A percentile compares a stretch with the other conserved stretches of the same genome.
Evolutionary conservation across 371 early-diverging fungal species (phyloP).

Genomic region (Dipsacomyces acuminosporus): DNA sequence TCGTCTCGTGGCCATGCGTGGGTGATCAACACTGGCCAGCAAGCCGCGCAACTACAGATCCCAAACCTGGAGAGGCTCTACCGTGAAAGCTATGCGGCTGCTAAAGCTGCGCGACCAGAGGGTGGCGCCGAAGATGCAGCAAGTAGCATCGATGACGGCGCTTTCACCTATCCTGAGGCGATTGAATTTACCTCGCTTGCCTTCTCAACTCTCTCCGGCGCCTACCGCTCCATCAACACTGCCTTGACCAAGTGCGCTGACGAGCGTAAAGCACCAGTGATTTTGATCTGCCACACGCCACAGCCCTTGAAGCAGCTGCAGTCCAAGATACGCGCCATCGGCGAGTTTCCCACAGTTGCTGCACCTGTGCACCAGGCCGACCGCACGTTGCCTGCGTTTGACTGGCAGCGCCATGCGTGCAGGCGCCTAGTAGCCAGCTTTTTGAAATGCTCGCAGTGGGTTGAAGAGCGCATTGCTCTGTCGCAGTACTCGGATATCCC

Average conservation of each 20-base stretch:
- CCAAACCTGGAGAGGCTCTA: constrained; percentile 65
- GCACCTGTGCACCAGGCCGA: constrained; percentile 57
- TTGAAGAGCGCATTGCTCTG: constrained; percentile 68
- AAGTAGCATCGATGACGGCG: constrained; percentile 53
- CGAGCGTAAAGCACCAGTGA: constrained; percentile 60
- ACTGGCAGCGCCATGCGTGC: constrained; percentile 75
- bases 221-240: constrained; percentile 47
- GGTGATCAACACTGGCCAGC: constrained; percentile 63
- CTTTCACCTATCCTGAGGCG: constrained; percentile 46
- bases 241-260: constrained; percentile 57
- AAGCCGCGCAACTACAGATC: constrained; percentile 56
- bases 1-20: constrained; percentile 55
- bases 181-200: constrained; percentile 24
- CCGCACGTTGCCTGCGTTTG: constrained; percentile 56
- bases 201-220: constrained; percentile 17
- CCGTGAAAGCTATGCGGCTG: constrained; percentile 53
- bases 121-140: constrained; percentile 48
- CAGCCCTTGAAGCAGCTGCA: constrained; percentile 49
- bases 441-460: constrained; percentile 63
- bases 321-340: constrained; percentile 54
- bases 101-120: constrained; percentile 50
- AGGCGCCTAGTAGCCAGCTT: constrained; percentile 68
- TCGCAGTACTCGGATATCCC: constrained; percentile 86
- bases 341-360: constrained; percentile 62
- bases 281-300: constrained; percentile 65